Evolutionary conservation across 2,329 filamentous ascomycete genomes (phyloP).

Genomic region (Helicocarpus griseus): DNA sequence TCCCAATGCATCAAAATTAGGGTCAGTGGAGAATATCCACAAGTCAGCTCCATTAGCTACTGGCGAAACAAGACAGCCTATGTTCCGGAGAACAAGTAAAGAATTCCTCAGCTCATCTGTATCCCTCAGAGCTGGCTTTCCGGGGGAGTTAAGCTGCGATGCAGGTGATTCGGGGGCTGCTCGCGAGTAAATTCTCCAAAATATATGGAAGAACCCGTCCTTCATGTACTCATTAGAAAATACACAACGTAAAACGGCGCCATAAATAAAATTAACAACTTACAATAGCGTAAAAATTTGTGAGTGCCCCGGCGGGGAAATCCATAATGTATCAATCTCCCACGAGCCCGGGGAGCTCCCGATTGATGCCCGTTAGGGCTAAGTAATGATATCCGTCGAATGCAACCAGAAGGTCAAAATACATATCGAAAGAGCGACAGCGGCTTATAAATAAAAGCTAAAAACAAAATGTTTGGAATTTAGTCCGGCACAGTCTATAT

Average conservation of each 20-base stretch:
- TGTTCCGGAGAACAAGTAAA: constrained; percentile 26
- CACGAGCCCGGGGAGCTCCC: not conserved
- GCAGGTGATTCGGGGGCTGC: constrained; percentile 12
- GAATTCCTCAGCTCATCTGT: constrained; percentile 27
- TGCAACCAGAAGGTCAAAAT: not conserved
- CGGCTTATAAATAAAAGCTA: not conserved
- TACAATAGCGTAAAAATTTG: constrained; percentile 34
- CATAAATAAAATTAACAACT: constrained; percentile 12
- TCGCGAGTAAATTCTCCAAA: constrained; percentile 27
- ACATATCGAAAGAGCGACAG: not conserved
- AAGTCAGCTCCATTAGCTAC: constrained; percentile 29
- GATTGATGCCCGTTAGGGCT: not conserved
- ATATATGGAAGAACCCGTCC: constrained; percentile 34
- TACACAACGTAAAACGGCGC: not conserved
- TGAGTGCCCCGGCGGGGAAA: constrained; percentile 33
- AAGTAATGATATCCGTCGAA: not conserved
- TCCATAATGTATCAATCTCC: constrained; percentile 26
- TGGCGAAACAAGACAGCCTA: constrained; percentile 30
- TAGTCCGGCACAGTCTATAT: not conserved
- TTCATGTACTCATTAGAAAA: constrained; percentile 18
- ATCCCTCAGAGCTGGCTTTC: not conserved
- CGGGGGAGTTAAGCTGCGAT: constrained; percentile 18
- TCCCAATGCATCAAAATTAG: constrained; percentile 26
- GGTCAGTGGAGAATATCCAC: constrained; percentile 32
- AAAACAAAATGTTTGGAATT: not conserved